Evolutionary conservation across 352 stramenopile species (phyloP).

Genomic region (Blastocystis hominis): DNA sequence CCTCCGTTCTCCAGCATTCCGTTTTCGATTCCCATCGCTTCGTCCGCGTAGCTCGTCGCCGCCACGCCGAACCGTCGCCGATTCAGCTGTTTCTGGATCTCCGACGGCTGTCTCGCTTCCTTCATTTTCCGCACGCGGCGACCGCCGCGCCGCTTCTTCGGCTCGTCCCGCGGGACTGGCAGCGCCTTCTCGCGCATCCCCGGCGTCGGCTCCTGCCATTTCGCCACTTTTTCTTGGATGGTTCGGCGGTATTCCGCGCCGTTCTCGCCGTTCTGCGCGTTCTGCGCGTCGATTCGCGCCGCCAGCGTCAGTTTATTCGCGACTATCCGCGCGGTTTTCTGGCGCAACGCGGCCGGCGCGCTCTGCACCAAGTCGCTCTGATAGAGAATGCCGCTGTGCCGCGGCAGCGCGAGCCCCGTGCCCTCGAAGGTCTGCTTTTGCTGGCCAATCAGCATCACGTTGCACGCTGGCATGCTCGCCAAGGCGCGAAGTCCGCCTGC

Average conservation of each 20-base stretch:
- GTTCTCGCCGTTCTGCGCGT: conserved; percentile 63
- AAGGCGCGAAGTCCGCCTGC: conserved; percentile 84
- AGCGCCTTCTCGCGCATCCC: conserved; percentile 90
- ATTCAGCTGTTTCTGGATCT: conserved; percentile 89
- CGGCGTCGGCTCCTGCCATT: conserved; percentile 90
- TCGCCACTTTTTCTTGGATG: conserved; percentile 85
- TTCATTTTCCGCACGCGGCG: conserved; percentile 88
- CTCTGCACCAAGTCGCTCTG: conserved; percentile 81
- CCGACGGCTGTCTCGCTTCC: conserved; percentile 88
- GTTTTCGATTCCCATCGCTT: conserved; percentile 88
- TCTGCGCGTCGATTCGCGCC: conserved; percentile 80
- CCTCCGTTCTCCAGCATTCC: conserved; percentile 73
- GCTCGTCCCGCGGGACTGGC: conserved; percentile 85
- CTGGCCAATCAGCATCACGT: conserved; percentile 76
- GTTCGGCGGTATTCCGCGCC: conserved; percentile 77
- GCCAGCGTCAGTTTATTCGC: conserved; percentile 80
- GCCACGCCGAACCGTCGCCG: conserved; percentile 82
- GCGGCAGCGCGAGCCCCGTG: conserved; percentile 62
- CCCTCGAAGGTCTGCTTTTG: conserved; percentile 51
- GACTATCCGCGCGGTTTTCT: conserved; percentile 78
- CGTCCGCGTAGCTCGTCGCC: conserved; percentile 90
- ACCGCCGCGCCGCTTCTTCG: conserved; percentile 81
- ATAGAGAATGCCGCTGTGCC: conserved; percentile 82
- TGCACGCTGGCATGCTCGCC: conserved; percentile 86
- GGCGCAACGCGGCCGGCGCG: conserved; percentile 78